Percentiles rank a stretch among this genome's conserved stretches.
Conservation (phyloP, 1,284 basidiomycete genomes). For the Fomes fomentarius region DNA sequence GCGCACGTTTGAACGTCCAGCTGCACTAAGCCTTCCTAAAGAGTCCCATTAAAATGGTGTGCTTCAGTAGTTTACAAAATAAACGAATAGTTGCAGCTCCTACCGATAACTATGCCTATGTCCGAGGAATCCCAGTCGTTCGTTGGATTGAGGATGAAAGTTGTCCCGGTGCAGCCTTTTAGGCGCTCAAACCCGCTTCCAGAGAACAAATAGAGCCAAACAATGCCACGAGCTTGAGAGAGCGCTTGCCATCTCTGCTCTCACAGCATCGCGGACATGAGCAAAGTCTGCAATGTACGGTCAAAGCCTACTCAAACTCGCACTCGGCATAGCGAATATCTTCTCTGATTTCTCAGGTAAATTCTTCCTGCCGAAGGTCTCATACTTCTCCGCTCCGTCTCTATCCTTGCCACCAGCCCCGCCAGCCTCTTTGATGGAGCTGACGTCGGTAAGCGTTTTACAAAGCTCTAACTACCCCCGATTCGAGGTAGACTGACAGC, state of each 20-base stretch:
- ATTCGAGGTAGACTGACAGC: slow-evolving; percentile 10
- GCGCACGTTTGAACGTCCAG: too few relatives aligned
- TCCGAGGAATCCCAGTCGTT: too few relatives aligned
- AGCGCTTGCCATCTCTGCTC: slow-evolving; percentile 1
- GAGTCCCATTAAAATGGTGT: too few relatives aligned
- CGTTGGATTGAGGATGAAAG: too few relatives aligned
- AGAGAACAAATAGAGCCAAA: slow-evolving; percentile 1
- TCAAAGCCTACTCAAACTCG: neutral
- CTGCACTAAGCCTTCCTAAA: too few relatives aligned
- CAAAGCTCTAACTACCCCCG: neutral
- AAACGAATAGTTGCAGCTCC: too few relatives aligned
- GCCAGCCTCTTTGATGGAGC: neutral
- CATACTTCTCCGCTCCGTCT: neutral
- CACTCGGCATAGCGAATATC: neutral
- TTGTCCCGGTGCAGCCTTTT: too few relatives aligned
- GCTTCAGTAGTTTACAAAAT: too few relatives aligned
- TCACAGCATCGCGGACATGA: slow-evolving; percentile 5
- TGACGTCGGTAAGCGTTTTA: neutral
- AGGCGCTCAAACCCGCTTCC: too few relatives aligned
- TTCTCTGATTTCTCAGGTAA: neutral
- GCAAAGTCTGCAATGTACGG: neutral
- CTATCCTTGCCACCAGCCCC: neutral
- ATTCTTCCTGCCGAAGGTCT: neutral
- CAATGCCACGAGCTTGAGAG: slow-evolving; percentile 8
- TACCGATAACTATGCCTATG: too few relatives aligned